A percentile compares a stretch with the other conserved stretches of the same genome.
Conservation (phyloP, 2,329 filamentous ascomycete genomes). For the Epichloe sp. region DNA sequence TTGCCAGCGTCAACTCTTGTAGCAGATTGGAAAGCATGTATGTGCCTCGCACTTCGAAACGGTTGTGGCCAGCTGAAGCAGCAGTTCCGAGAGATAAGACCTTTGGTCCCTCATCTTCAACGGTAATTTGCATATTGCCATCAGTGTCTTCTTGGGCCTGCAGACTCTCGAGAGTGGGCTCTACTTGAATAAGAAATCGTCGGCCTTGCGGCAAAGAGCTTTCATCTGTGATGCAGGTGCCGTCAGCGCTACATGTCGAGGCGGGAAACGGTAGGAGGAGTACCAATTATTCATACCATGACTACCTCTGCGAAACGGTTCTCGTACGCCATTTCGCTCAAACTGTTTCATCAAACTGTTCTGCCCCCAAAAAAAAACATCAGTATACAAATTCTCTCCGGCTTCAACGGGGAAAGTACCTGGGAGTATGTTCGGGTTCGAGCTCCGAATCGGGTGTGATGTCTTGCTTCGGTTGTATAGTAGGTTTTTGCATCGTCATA, state of each 20-base stretch:
- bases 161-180: conserved; percentile 66
- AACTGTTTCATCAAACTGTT: conserved; percentile 41
- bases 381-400: neutral
- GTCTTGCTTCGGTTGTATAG: conserved; percentile 42
- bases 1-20: conserved; percentile 84
- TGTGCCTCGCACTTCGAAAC: conserved; percentile 83
- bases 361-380: conserved; percentile 25
- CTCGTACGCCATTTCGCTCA: conserved; percentile 36
- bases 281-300: conserved; percentile 32
- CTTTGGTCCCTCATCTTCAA: conserved; percentile 91
- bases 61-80: conserved; percentile 72
- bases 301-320: conserved; percentile 45
- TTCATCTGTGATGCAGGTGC: conserved; percentile 46
- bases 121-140: conserved; percentile 91
- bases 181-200: conserved; percentile 77
- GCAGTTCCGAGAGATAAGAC: conserved; percentile 75
- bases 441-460: conserved; percentile 33
- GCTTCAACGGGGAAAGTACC: conserved; percentile 18
- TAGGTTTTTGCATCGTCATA: conserved; percentile 47
- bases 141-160: conserved; percentile 85
- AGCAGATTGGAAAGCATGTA: conserved; percentile 96
- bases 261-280: neutral
- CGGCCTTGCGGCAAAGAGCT: conserved; percentile 49
- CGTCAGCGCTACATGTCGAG: neutral
- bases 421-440: conserved; percentile 45